Evolutionary conservation across 1,139 yeast genomes (phyloP), one percentile per base, ranked within the genome.

Genomic region (Lodderomyces margitis): DNA sequence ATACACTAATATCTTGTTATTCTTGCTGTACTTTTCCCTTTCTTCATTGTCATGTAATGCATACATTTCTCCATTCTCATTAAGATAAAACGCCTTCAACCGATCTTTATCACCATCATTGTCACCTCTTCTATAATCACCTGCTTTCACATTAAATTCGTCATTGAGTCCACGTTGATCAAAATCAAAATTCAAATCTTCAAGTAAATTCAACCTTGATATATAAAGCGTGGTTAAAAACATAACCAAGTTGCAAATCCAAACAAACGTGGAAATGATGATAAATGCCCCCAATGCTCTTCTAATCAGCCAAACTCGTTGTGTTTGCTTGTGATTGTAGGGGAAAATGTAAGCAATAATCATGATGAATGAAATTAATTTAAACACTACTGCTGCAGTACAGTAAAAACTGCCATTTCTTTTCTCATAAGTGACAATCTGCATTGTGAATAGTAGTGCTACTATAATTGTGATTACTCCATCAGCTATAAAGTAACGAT

Each of bases 361-460:
- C 20, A 51, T 39, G 6, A 49, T 40, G 32, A 49, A 51, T 28
- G 54, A 43, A 12, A 49, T 46, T 7, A 49, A 42, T 31, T 51
- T 52, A 42, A 40, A 48, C 27, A 47, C 52, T 44, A 64, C 54
- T 2, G 74, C 69, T 0, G 62, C 56, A 11, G 68, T 49, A 41
- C 75, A 68, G 47, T 70, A 71, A 45, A 71, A 69, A 37, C 71
- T 66, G 2, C 77, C 76, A 46, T 70, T 70, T 44, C 74, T 49
- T 45, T 55, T 61, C 44, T 70, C 76, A 43, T 68, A 71, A 43
- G 66, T 67, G 40, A 72, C 59, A 8, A 68, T 47, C 7, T 59
- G 61, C 10, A 62, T 57, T 27, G 70, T 57, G 46, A 72, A 70
- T 21, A 70, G 50, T 5, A 69, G 38, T 3, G 75, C 58, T 4